These are phyloP conservation scores for Termitomyces sp. DNA, from an alignment of 768 basidiomycete species.

Conservation along the genomic window DNA sequence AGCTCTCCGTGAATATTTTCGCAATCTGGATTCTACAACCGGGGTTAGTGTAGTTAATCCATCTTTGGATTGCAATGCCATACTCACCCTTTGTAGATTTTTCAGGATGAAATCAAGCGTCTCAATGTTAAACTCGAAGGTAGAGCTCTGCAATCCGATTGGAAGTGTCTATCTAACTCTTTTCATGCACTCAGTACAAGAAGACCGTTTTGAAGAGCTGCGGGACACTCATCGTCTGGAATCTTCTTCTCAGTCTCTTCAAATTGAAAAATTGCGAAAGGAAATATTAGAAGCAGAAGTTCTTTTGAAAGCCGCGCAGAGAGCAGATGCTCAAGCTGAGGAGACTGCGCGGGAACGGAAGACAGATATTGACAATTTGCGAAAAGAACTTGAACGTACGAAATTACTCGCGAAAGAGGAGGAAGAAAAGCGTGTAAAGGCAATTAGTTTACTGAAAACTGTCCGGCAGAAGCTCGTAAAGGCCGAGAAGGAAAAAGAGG, in stretches of 20 bases:
- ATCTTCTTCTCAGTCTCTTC: conserved; percentile 69
- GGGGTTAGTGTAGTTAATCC: conserved; percentile 44
- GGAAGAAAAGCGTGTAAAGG: conserved; percentile 95
- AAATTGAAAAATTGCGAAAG: conserved; percentile 62
- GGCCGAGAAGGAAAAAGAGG: conserved; percentile 91
- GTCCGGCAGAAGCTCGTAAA: conserved; percentile 97
- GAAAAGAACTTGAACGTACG: conserved; percentile 55
- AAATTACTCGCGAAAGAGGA: conserved; percentile 79
- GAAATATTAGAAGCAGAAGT: conserved; percentile 71
- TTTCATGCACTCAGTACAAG: conserved; percentile 55
- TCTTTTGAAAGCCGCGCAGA: conserved; percentile 55
- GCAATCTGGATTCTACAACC: conserved; percentile 58
- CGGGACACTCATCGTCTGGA: conserved; percentile 81
- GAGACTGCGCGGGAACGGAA: conserved; percentile 45
- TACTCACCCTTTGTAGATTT: conserved; percentile 36
- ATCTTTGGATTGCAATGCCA: background rate
- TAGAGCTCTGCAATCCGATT: conserved; percentile 28
- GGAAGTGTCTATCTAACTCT: background rate
- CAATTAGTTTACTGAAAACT: conserved; percentile 87
- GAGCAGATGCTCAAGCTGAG: conserved; percentile 41
- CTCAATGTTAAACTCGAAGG: conserved; percentile 69
- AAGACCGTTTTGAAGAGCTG: conserved; percentile 78
- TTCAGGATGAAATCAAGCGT: conserved; percentile 75
- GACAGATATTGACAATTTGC: conserved; percentile 53
- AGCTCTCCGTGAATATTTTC: conserved; percentile 70